phyloP scores from a whole-genome alignment of 2,329 filamentous ascomycete species.

The Xylariaceae sp. region DNA sequence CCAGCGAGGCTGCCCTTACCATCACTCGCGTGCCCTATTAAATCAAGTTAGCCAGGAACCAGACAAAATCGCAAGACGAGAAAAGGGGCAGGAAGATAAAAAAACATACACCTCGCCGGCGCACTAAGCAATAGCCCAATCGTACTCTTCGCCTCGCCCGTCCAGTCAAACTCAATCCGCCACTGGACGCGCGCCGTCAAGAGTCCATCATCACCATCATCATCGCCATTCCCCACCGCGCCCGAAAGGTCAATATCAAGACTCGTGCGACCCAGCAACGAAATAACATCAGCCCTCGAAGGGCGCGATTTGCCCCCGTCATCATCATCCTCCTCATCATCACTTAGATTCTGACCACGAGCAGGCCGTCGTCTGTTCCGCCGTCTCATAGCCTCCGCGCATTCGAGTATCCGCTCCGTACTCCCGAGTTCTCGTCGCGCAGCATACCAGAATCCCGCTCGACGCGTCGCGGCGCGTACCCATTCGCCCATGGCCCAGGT shows the following conservation, averaged over 20 bases:
- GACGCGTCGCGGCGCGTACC: constrained; percentile 54
- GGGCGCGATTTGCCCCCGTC: constrained; percentile 17
- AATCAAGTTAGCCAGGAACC: neutral
- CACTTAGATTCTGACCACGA: constrained; percentile 19
- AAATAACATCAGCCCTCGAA: constrained; percentile 44
- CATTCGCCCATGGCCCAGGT: constrained; percentile 66
- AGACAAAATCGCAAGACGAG: neutral
- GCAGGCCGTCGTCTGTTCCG: constrained; percentile 4
- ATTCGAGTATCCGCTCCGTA: constrained; percentile 31
- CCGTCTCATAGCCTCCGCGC: constrained; percentile 31
- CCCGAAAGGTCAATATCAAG: constrained; percentile 41
- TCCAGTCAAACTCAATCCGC: constrained; percentile 65
- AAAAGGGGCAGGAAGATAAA: neutral
- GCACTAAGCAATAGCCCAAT: constrained; percentile 51
- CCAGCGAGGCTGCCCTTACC: constrained; percentile 49
- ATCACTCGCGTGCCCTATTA: constrained; percentile 57
- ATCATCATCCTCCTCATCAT: constrained; percentile 8
- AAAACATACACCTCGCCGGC: constrained; percentile 58
- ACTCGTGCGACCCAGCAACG: constrained; percentile 48
- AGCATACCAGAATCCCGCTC: constrained; percentile 58
- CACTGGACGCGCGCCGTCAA: constrained; percentile 53
- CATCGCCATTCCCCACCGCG: constrained; percentile 26
- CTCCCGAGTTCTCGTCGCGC: constrained; percentile 45
- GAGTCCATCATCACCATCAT: constrained; percentile 31
- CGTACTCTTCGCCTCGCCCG: constrained; percentile 60